phyloP scores from a whole-genome alignment of 2,329 filamentous ascomycete genomes.

The Zymoseptoria passerinii region DNA sequence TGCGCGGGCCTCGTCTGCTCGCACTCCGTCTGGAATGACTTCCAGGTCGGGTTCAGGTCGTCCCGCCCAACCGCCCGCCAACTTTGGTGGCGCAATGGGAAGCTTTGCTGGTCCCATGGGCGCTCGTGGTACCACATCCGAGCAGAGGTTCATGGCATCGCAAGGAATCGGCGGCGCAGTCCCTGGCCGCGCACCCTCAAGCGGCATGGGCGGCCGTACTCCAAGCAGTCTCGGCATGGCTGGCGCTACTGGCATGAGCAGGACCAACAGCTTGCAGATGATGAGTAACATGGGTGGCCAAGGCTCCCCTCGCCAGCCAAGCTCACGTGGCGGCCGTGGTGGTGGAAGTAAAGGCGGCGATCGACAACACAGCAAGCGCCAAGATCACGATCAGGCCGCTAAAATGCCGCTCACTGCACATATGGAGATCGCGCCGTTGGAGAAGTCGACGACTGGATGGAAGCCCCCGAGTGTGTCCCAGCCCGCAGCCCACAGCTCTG shows the following conservation, averaged over 20 bases:
- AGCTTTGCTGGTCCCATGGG: constrained; percentile 26
- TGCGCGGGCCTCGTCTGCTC: constrained; percentile 53
- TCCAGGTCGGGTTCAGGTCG: constrained; percentile 31
- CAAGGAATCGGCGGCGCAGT: constrained; percentile 14
- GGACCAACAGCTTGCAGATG: constrained; percentile 52
- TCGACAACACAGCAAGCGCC: constrained; percentile 43
- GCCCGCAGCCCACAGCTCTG: constrained; percentile 31
- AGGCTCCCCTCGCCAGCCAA: constrained; percentile 55
- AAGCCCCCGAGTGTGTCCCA: constrained; percentile 67
- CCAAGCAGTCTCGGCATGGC: constrained; percentile 46
- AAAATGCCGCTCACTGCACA: constrained; percentile 86
- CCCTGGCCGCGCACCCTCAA: constrained; percentile 23
- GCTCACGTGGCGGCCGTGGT: constrained; percentile 48
- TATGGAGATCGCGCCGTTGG: constrained; percentile 71
- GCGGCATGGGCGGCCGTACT: constrained; percentile 52
- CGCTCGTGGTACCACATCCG: constrained; percentile 62
- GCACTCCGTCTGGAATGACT: constrained; percentile 41
- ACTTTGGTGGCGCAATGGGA: constrained; percentile 44
- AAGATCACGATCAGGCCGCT: constrained; percentile 64
- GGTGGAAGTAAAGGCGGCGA: constrained; percentile 56
- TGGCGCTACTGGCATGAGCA: constrained; percentile 46
- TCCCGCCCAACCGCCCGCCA: constrained; percentile 53
- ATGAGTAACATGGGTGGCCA: constrained; percentile 53
- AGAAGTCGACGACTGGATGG: constrained; percentile 70
- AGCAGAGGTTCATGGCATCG: constrained; percentile 54